Percentiles rank a stretch among this genome's conserved stretches.
Conservation (phyloP, 2,329 filamentous ascomycete species). For the Neonectria hederae region DNA sequence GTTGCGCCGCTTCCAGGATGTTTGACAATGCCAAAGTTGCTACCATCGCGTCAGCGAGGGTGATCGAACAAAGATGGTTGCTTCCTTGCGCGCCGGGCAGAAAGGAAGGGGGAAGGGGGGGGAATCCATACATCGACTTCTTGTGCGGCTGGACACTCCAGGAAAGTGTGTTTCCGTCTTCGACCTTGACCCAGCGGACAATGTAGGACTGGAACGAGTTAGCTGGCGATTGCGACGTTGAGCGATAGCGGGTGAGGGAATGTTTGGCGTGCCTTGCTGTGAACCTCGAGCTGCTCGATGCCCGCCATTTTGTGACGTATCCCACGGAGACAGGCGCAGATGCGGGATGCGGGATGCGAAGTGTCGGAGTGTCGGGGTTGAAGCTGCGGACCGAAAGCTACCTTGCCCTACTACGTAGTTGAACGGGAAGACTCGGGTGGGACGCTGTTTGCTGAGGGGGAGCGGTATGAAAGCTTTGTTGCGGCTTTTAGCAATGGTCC, state of each 20-base stretch:
- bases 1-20: slow-evolving; percentile 80
- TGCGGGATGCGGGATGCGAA: background rate
- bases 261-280: slow-evolving; percentile 80
- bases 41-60: slow-evolving; percentile 45
- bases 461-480: slow-evolving; percentile 20
- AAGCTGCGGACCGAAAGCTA: slow-evolving; percentile 22
- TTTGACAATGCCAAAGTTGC: slow-evolving; percentile 97
- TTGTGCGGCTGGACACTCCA: slow-evolving; percentile 99
- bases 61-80: background rate
- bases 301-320: slow-evolving; percentile 73
- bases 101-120: slow-evolving; percentile 11
- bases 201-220: slow-evolving; percentile 84
- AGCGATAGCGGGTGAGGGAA: background rate
- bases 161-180: slow-evolving; percentile 89
- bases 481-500: slow-evolving; percentile 32
- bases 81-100: slow-evolving; percentile 4
- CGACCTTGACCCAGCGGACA: slow-evolving; percentile 94
- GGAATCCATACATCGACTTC: slow-evolving; percentile 85
- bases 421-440: background rate
- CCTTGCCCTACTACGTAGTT: slow-evolving; percentile 1
- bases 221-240: slow-evolving; percentile 24
- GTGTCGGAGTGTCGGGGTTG: slow-evolving; percentile 11
- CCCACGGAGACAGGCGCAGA: background rate
- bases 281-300: slow-evolving; percentile 96
- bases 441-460: background rate